A percentile compares a stretch with the other conserved stretches of the same genome.
phyloP scores from a whole-genome alignment of 2,329 filamentous ascomycete species.

The Penicillium sp. region DNA sequence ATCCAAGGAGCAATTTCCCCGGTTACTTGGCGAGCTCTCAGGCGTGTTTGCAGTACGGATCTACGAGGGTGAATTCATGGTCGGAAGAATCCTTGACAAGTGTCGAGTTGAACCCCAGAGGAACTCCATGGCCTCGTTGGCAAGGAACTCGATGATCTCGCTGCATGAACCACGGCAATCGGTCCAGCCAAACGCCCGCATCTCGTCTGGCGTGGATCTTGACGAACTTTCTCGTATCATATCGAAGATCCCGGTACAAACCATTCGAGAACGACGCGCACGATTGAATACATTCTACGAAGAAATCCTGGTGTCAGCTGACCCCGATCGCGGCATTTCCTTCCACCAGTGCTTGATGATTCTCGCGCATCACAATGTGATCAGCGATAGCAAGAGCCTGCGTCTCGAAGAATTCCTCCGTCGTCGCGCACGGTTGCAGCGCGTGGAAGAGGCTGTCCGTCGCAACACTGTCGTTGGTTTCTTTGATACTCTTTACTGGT shows the following conservation, averaged over 20 bases:
- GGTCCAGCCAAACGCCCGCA: slow-evolving; percentile 32
- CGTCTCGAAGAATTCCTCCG: slow-evolving; percentile 92
- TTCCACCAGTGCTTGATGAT: slow-evolving; percentile 95
- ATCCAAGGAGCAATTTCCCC: slow-evolving; percentile 82
- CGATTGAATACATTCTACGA: slow-evolving; percentile 96
- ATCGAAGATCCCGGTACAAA: slow-evolving; percentile 68
- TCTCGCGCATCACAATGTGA: slow-evolving; percentile 96
- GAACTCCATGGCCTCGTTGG: slow-evolving; percentile 4
- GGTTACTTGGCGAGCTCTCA: slow-evolving; percentile 82
- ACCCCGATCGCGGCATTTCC: slow-evolving; percentile 83
- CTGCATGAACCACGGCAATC: slow-evolving; percentile 17
- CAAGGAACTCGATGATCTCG: slow-evolving; percentile 39
- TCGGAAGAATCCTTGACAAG: slow-evolving; percentile 83
- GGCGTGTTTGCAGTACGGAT: slow-evolving; percentile 97
- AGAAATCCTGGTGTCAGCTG: slow-evolving; percentile 90
- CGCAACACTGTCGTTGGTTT: slow-evolving; percentile 90
- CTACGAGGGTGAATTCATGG: slow-evolving; percentile 86
- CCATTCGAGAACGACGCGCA: slow-evolving; percentile 72
- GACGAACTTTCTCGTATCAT: slow-evolving; percentile 73
- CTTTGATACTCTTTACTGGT: slow-evolving; percentile 91
- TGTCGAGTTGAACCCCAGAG: slow-evolving; percentile 60
- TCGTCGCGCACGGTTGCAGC: slow-evolving; percentile 83
- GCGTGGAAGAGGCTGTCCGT: slow-evolving; percentile 91
- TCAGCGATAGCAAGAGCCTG: slow-evolving; percentile 94
- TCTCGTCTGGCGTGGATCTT: slow-evolving; percentile 66